Base-by-base conservation (phyloP, 768 basidiomycete genomes). In the Favolaschia claudopus region DNA sequence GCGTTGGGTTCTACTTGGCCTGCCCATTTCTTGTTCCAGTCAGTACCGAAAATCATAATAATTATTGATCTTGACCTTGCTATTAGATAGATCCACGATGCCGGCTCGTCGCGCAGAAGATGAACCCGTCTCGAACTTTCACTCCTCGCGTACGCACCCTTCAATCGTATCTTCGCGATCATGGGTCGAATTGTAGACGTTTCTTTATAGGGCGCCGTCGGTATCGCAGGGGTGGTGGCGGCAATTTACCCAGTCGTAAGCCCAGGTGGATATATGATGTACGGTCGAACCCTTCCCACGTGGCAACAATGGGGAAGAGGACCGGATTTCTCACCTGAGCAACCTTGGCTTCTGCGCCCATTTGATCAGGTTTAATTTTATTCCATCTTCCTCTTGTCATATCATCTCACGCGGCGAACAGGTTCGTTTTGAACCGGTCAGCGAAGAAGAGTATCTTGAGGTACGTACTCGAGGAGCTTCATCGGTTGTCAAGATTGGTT, bases 121-220 rank as follows among this genome's bases (percentile, higher is more conserved):
- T 89, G 85, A 91, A 91, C 53, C 89, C 89, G 0, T 88, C 87
- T 0, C 75, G 89, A 8, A 87, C 87, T 0, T 87, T 77, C 58
- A 91, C 89, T 0, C 85, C 88, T 9, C 76, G 82, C 36, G 86
- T 85, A 67, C 37, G 78, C 70, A 19, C 22, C 8, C 34, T 62
- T 22, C 25, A 12, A 22, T 7, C 25, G 28, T 15, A 15, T 53
- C 28, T 24, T 4, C 8, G n/a, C 4, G 8, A 7, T n/a, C n/a
- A 7, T 13, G 1, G 4, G 20, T 17, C 33, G 28, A 27, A 14
- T 60, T 53, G 4, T 29, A 12, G 6, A 51, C 12, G 27, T 37
- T 25, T 28, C 13, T 22, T 43, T 24, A 0, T 67, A 88, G 83
- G 89, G 89, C 12, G 87, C 89, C 0, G 79, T 90, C n/a, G 88